phyloP scores from a whole-genome alignment of 1,284 basidiomycete species.

The Cutaneotrichosporon dermatis region DNA sequence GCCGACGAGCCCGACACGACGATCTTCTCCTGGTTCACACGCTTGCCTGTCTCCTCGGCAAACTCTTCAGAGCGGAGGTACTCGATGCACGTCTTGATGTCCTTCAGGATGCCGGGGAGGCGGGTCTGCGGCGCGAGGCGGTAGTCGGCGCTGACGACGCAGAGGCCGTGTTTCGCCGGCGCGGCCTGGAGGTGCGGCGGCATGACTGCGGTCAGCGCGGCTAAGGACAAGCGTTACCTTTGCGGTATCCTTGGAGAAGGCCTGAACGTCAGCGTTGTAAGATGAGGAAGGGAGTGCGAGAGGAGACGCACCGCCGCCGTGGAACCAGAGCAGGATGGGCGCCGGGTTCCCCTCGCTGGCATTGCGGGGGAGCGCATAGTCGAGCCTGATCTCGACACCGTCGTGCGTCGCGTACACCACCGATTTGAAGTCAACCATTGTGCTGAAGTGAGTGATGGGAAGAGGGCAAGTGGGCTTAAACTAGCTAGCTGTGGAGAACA shows the following conservation, averaged over 20 bases:
- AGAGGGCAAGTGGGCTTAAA: too few species aligned
- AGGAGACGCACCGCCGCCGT: conserved; percentile 3
- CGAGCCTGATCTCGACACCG: neutral
- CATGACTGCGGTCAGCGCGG: neutral
- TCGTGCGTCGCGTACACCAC: neutral
- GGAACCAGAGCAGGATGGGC: conserved; percentile 11
- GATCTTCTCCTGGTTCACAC: conserved; percentile 11
- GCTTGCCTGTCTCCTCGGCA: conserved; percentile 1
- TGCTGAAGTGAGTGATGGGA: neutral
- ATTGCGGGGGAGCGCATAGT: neutral
- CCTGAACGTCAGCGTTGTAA: neutral
- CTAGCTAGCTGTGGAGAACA: too few species aligned
- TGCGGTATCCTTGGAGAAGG: neutral
- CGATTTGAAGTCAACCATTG: neutral
- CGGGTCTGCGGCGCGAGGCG: conserved; percentile 16
- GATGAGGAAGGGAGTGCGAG: too few species aligned
- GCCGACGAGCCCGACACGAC: conserved; percentile 15
- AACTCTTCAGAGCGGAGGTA: conserved; percentile 11
- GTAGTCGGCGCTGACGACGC: conserved; percentile 16
- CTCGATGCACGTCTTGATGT: conserved; percentile 7
- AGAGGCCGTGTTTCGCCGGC: conserved; percentile 10
- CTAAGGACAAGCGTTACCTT: neutral
- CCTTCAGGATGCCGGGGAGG: conserved; percentile 13
- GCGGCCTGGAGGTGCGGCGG: neutral
- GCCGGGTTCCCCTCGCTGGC: neutral